Evolutionary conservation across 148 eudicot genomes (phyloP).

Genomic region (Silene latifolia): DNA sequence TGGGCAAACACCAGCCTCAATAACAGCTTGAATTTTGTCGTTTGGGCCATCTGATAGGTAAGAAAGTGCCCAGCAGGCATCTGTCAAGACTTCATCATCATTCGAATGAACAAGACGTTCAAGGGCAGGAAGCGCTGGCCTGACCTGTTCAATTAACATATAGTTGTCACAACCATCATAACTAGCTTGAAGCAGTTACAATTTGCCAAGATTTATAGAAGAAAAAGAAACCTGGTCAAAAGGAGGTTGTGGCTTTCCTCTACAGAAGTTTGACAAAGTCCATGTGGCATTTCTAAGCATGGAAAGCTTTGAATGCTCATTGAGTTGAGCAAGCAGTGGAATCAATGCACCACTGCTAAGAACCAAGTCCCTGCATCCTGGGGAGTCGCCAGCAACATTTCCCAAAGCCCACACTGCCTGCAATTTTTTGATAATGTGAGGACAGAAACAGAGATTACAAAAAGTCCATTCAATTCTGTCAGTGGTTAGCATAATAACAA

Average conservation of each 20-base stretch:
- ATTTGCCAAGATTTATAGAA: neutral
- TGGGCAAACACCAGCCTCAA: conserved; percentile 70
- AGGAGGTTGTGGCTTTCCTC: conserved; percentile 80
- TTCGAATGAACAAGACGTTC: conserved; percentile 67
- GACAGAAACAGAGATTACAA: neutral
- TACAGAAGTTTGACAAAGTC: conserved; percentile 76
- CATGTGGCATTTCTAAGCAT: conserved; percentile 89
- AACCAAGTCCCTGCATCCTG: conserved; percentile 76
- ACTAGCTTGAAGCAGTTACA: conserved; percentile 3
- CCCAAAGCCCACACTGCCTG: conserved; percentile 89
- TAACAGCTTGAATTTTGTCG: conserved; percentile 86
- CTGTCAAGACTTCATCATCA: conserved; percentile 83
- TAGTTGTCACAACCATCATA: neutral
- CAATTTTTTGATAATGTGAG: neutral
- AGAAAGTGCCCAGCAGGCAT: conserved; percentile 94
- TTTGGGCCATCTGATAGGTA: conserved; percentile 83
- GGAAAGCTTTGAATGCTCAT: conserved; percentile 71
- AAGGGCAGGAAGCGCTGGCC: conserved; percentile 77
- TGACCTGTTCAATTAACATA: conserved; percentile 36
- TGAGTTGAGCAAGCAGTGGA: conserved; percentile 61
- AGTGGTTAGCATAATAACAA: neutral
- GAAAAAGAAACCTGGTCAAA: conserved; percentile 59
- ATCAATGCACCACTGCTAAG: conserved; percentile 59
- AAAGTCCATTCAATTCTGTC: neutral
- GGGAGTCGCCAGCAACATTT: conserved; percentile 84